These are phyloP conservation scores for Gamsiella multidivaricata DNA, from an alignment of 192 early-diverging fungal genomes.

Conservation along the genomic window DNA sequence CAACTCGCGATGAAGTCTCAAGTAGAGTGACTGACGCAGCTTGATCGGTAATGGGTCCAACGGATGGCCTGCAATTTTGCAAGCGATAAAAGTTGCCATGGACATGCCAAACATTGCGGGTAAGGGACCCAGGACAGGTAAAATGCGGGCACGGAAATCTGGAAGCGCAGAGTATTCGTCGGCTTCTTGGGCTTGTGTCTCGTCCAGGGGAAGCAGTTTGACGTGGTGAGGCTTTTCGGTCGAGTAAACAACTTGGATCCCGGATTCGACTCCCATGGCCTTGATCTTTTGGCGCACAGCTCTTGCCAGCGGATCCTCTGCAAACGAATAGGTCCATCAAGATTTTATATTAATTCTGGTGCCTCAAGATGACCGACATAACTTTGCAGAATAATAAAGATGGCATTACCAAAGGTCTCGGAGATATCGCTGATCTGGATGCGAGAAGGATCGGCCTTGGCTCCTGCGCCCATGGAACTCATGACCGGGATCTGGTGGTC, in stretches of 20 bases:
- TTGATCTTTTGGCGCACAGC: constrained; percentile 83
- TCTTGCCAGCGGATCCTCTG: constrained; percentile 93
- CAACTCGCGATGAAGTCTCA: constrained; percentile 79
- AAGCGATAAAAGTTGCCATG: constrained; percentile 89
- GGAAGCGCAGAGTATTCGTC: constrained; percentile 94
- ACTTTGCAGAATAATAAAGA: no score
- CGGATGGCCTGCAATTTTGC: constrained; percentile 70
- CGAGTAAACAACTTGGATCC: constrained; percentile 95
- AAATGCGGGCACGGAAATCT: constrained; percentile 89
- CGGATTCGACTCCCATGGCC: constrained; percentile 74
- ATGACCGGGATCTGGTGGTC: constrained; percentile 81
- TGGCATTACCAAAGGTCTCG: constrained; percentile 78
- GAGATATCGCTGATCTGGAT: constrained; percentile 97
- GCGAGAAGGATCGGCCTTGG: constrained; percentile 94
- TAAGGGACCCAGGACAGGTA: constrained; percentile 88
- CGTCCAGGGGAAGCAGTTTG: constrained; percentile 89
- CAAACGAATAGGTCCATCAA: no score
- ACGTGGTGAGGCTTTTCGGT: constrained; percentile 94
- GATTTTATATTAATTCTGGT: no score
- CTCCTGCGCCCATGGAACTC: constrained; percentile 97
- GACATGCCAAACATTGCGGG: constrained; percentile 95
- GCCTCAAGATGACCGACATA: no score
- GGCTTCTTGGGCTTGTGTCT: constrained; percentile 82
- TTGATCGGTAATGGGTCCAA: constrained; percentile 82
- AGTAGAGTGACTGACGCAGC: constrained; percentile 78